phyloP scores from a whole-genome alignment of 257 asterid species.

The Dorcoceras hygrometricum region DNA sequence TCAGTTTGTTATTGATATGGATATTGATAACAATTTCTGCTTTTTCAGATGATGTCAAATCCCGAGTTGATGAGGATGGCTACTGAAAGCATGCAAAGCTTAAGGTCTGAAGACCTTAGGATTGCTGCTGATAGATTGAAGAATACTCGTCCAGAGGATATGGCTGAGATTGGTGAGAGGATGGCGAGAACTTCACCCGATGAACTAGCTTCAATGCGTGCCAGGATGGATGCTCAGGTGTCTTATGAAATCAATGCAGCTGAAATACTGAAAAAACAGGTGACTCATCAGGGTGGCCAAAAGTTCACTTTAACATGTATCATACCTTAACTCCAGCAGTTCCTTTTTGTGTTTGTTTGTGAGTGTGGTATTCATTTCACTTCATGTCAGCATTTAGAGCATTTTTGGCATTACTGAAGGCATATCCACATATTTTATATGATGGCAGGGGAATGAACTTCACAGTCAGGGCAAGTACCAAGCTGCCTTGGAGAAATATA shows the following conservation, averaged over 20 bases:
- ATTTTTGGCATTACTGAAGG: neutral
- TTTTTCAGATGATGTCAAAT: slow-evolving; percentile 94
- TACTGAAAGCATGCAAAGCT: slow-evolving; percentile 87
- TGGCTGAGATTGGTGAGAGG: slow-evolving; percentile 84
- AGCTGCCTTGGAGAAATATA: slow-evolving; percentile 75
- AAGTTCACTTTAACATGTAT: slow-evolving; percentile 1
- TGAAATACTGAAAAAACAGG: slow-evolving; percentile 91
- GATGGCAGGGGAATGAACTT: slow-evolving; percentile 79
- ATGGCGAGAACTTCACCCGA: slow-evolving; percentile 96
- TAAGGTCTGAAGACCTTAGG: slow-evolving; percentile 83
- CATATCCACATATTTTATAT: slow-evolving; percentile 23
- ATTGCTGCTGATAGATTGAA: slow-evolving; percentile 91
- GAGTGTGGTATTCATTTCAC: neutral
- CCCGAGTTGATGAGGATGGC: slow-evolving; percentile 93
- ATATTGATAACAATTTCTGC: slow-evolving; percentile 22
- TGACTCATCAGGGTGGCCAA: slow-evolving; percentile 25
- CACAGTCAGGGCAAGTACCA: slow-evolving; percentile 73
- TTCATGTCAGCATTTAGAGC: neutral
- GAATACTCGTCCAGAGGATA: slow-evolving; percentile 83
- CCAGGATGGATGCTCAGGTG: slow-evolving; percentile 75
- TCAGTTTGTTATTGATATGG: slow-evolving; percentile 18
- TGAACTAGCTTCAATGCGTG: slow-evolving; percentile 77
- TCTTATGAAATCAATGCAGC: slow-evolving; percentile 78
- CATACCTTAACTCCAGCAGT: neutral
- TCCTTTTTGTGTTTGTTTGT: neutral